Evolutionary conservation across 208 protist species (phyloP), one percentile per base, ranked within the genome.

Genomic region (Wallacemonas sp.): DNA sequence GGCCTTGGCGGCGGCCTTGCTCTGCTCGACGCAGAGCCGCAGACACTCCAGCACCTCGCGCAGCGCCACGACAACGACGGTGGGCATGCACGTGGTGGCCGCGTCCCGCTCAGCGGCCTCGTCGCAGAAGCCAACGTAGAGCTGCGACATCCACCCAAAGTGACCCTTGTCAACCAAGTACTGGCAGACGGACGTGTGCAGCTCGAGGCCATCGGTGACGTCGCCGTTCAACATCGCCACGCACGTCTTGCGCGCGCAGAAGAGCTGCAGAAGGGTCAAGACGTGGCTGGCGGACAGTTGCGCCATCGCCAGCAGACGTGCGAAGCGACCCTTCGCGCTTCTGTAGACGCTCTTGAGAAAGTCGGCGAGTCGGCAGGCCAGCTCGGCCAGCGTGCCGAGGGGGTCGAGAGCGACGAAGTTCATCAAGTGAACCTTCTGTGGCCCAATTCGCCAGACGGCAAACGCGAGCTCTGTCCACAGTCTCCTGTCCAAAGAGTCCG

Each of bases 381-480:
- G 45, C 25, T 74, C 52, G 2, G 44, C 10, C 2, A 92, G 49
- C 41, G 74, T 77, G 16, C 39, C 32, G 1, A 33, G 29, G 0
- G 75, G 74, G 49, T 92, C 77, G 12, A 41, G 57, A 4, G 78
- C 75, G n/a, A 86, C 73, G 59, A 85, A 81, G 3, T 82, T 74
- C 57, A 93, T 64, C 20, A 95, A 63, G 11, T 69, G 72, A 18
- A 82, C 39, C 64, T 90, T 82, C 63, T 93, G 77, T 10, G 65
- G 38, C 4, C 68, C 62, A n/a, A 91, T 76, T 18, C 87, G 74
- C 79, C 79, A 89, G 42, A 92, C 86, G 3, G 87, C 54, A 48
- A 73, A 81, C 5, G 76, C 77, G 1, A 89, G 49, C 63, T 95
- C 83, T 25, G 79, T 71, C 90, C 90, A 95, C 36, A 86, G 67